Evolutionary conservation across 2,329 filamentous ascomycete genomes (phyloP).

Genomic region (Fusarium abutilonis): DNA sequence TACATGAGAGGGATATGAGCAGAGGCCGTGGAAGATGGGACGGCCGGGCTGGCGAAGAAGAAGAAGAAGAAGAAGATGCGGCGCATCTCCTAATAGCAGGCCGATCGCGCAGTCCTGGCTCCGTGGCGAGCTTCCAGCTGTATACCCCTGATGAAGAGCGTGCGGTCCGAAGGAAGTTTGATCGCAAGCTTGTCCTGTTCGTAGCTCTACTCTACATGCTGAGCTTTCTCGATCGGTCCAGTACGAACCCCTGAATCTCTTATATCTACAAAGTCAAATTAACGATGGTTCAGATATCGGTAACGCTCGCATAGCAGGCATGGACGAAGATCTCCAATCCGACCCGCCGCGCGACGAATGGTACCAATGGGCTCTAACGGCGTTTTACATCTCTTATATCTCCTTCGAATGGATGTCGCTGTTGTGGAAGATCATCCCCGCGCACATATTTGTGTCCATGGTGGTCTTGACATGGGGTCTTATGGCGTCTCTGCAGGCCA

Average conservation of each 20-base stretch:
- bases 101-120: constrained; percentile 44
- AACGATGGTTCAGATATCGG: constrained; percentile 62
- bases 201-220: constrained; percentile 85
- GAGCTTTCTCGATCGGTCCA: constrained; percentile 86
- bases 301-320: constrained; percentile 70
- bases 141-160: constrained; percentile 76
- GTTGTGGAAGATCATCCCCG: constrained; percentile 68
- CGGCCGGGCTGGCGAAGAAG: constrained; percentile 30
- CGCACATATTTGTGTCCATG: constrained; percentile 66
- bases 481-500: constrained; percentile 76
- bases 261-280: background rate
- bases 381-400: constrained; percentile 72
- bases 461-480: constrained; percentile 84
- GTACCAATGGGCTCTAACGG: constrained; percentile 69
- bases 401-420: constrained; percentile 72
- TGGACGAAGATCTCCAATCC: constrained; percentile 69
- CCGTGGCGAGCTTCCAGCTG: constrained; percentile 52
- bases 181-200: constrained; percentile 80
- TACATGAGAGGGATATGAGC: constrained; percentile 38
- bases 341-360: constrained; percentile 56
- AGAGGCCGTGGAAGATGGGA: constrained; percentile 34
- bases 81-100: constrained; percentile 37
- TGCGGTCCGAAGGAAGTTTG: constrained; percentile 77
- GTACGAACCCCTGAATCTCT: constrained; percentile 57
- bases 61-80: constrained; percentile 11